phyloP scores from a whole-genome alignment of 306 rosid species.

The Quercus agrifolia region DNA sequence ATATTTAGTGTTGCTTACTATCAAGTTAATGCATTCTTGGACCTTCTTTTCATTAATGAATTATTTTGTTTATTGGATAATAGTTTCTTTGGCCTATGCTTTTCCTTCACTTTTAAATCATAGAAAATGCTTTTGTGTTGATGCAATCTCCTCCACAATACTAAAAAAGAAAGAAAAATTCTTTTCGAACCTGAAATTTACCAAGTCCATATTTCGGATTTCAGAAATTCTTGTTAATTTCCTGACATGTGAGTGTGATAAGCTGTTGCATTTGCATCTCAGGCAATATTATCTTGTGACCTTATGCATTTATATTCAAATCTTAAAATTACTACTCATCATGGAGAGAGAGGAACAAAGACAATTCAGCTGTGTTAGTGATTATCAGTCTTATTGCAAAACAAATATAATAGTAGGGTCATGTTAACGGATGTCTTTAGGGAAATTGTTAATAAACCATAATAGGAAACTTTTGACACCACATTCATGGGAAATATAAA shows the following conservation, averaged over 20 bases:
- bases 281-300: not conserved
- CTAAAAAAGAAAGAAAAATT: not conserved
- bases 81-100: conserved; percentile 3
- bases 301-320: not conserved
- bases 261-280: not conserved
- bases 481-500: no score
- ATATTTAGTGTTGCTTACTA: conserved; percentile 18
- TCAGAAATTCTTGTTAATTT: not conserved
- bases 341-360: not conserved
- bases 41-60: not conserved
- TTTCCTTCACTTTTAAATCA: not conserved
- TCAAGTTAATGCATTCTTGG: not conserved
- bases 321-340: not conserved
- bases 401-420: not conserved
- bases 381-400: not conserved
- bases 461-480: no score
- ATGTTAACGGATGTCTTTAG: no score
- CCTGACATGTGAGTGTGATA: not conserved
- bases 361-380: not conserved
- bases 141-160: not conserved
- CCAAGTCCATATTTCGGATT: not conserved
- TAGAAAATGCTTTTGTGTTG: not conserved
- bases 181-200: no score
- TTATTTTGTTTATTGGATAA: not conserved
- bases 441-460: no score